These are phyloP conservation scores for Jacaranda copaia DNA, from an alignment of 257 asterid genomes.

Conservation along the genomic window DNA sequence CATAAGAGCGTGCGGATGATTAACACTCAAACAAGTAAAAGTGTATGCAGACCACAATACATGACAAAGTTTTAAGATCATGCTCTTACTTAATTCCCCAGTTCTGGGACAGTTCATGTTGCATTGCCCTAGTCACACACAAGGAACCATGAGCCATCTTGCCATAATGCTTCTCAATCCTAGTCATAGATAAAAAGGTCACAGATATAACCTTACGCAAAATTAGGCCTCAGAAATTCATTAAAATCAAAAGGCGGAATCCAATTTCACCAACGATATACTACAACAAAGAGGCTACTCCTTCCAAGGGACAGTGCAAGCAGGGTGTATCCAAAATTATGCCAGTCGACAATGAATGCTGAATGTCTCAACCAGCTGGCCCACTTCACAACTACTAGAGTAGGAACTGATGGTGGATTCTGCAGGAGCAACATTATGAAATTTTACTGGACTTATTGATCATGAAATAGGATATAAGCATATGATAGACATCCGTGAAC, in stretches of 20 bases:
- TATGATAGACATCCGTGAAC: slow-evolving; percentile 14
- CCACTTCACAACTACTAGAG: slow-evolving; percentile 91
- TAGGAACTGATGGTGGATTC: slow-evolving; percentile 99
- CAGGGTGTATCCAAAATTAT: slow-evolving; percentile 90
- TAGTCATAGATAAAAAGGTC: slow-evolving; percentile 45
- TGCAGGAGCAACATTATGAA: slow-evolving; percentile 45
- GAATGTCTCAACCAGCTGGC: slow-evolving; percentile 86
- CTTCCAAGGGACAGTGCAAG: slow-evolving; percentile 88
- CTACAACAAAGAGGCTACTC: slow-evolving; percentile 72
- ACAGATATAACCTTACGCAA: slow-evolving; percentile 23
- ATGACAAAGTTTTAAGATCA: slow-evolving; percentile 20
- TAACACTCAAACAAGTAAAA: slow-evolving; percentile 16
- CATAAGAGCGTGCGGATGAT: slow-evolving; percentile 20
- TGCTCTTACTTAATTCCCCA: slow-evolving; percentile 86
- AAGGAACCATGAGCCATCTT: slow-evolving; percentile 90
- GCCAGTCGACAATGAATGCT: slow-evolving; percentile 88
- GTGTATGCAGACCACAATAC: slow-evolving; percentile 18
- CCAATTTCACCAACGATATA: slow-evolving; percentile 75
- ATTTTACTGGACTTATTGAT: slow-evolving; percentile 23
- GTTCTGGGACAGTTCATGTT: slow-evolving; percentile 91
- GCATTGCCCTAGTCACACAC: slow-evolving; percentile 98
- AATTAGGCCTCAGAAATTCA: slow-evolving; percentile 28
- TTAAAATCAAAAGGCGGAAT: slow-evolving; percentile 26
- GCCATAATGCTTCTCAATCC: slow-evolving; percentile 94
- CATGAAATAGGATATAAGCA: background rate